A percentile compares a stretch with the other conserved stretches of the same genome.
phyloP scores from a whole-genome alignment of 331 rosid genomes.

The Rhamnella rubrinervis region DNA sequence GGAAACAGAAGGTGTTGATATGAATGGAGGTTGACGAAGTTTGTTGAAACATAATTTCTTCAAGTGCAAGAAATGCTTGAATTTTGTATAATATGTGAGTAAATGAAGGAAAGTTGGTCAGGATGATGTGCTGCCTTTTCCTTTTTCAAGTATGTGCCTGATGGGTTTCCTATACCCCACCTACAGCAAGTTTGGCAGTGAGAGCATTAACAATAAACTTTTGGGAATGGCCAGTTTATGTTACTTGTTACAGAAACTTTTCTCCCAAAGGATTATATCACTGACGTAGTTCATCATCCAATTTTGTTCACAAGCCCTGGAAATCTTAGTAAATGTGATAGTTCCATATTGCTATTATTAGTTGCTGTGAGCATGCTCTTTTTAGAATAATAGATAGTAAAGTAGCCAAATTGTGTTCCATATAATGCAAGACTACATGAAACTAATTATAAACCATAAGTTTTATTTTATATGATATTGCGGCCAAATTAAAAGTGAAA shows the following conservation, averaged over 20 bases:
- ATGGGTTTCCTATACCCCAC: not conserved
- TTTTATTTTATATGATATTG: too few relatives aligned
- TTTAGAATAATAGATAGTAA: not conserved
- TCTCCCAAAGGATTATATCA: not conserved
- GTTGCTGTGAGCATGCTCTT: too few relatives aligned
- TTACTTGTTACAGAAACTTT: not conserved
- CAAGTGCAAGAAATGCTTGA: not conserved
- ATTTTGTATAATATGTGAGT: not conserved
- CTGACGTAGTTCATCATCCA: too few relatives aligned
- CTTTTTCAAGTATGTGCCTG: not conserved
- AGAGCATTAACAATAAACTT: not conserved
- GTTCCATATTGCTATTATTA: too few relatives aligned
- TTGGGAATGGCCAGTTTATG: too few relatives aligned
- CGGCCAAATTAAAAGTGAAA: too few relatives aligned
- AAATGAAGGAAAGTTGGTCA: constrained; percentile 5
- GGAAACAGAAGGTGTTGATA: not conserved
- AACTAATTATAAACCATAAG: too few relatives aligned
- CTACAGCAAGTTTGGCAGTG: not conserved
- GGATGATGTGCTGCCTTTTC: not conserved
- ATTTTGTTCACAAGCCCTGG: too few relatives aligned
- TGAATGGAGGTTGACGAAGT: constrained; percentile 24
- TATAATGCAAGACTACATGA: too few relatives aligned
- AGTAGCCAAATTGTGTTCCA: not conserved
- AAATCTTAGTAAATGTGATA: too few relatives aligned
- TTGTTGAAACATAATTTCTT: constrained; percentile 12